These are phyloP conservation scores for Chrysoporthe cubensis DNA, from an alignment of 2,329 filamentous ascomycete genomes.

Conservation along the genomic window DNA sequence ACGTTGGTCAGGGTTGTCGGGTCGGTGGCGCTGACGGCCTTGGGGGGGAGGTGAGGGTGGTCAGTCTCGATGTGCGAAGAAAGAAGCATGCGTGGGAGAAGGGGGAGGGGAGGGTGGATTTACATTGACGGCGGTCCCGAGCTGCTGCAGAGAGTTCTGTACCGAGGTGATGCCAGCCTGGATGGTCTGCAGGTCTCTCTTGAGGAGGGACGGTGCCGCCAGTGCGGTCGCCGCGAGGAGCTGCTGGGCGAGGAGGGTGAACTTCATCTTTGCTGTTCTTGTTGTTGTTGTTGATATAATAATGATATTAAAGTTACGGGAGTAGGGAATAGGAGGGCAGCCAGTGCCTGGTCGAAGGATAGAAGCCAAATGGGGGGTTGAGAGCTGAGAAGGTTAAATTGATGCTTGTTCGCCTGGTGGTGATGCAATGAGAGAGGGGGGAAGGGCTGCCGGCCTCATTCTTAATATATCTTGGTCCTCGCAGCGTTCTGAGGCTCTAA, in stretches of 20 bases:
- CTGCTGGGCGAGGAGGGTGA: constrained; percentile 17
- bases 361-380: background rate
- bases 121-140: constrained; percentile 25
- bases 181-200: constrained; percentile 23
- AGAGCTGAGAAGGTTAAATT: background rate
- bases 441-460: no score
- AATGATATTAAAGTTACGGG: background rate
- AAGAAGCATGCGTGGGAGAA: background rate
- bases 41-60: no score
- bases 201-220: constrained; percentile 20
- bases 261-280: constrained; percentile 15
- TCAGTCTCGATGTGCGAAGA: background rate
- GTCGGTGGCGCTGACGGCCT: constrained; percentile 22
- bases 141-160: constrained; percentile 19
- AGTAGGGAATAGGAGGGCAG: constrained; percentile 5
- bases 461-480: background rate
- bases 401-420: no score
- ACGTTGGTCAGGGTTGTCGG: constrained; percentile 56
- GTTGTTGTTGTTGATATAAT: background rate
- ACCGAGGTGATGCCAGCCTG: constrained; percentile 22
- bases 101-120: background rate
- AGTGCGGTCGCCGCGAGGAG: constrained; percentile 23
- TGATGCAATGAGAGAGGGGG: background rate
- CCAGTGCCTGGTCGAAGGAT: constrained; percentile 18
- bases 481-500: background rate